Evolutionary conservation across 2,329 filamentous ascomycete genomes (phyloP).

Genomic region (Monilinia aucupariae): DNA sequence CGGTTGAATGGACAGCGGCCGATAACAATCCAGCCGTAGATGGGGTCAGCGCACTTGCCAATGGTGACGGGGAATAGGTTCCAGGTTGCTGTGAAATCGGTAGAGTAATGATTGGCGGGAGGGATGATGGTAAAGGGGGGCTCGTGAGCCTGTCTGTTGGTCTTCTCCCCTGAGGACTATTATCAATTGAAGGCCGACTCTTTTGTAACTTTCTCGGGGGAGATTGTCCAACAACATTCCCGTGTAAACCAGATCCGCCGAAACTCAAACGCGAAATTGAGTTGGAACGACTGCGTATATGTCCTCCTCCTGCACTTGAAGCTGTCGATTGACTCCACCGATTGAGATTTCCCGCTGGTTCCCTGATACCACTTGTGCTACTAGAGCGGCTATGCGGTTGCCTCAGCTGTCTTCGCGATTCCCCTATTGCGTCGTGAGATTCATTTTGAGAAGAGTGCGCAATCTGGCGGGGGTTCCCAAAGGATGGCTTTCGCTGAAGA

Average conservation of each 20-base stretch:
- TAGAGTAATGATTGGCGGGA: constrained; percentile 34
- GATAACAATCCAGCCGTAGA: constrained; percentile 35
- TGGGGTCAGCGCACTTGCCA: constrained; percentile 29
- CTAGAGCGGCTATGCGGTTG: constrained; percentile 24
- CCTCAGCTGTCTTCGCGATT: constrained; percentile 32
- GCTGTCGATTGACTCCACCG: constrained; percentile 50
- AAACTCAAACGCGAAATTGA: constrained; percentile 16
- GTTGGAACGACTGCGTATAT: constrained; percentile 17
- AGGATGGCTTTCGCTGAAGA: constrained; percentile 13
- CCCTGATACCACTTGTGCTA: constrained; percentile 23
- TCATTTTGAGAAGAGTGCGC: constrained; percentile 15
- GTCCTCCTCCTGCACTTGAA: constrained; percentile 40
- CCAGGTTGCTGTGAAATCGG: constrained; percentile 24
- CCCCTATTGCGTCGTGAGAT: constrained; percentile 14
- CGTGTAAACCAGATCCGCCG: constrained; percentile 32
- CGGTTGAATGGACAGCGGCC: constrained; percentile 30
- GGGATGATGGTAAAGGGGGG: constrained; percentile 17
- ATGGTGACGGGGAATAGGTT: constrained; percentile 27
- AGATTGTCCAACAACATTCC: constrained; percentile 25
- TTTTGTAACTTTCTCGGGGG: constrained; percentile 30
- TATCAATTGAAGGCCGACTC: constrained; percentile 26
- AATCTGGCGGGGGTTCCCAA: constrained; percentile 15
- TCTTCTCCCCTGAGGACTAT: constrained; percentile 22
- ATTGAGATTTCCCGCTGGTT: constrained; percentile 45
- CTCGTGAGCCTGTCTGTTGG: constrained; percentile 21